Evolutionary conservation across 148 eudicot genomes (phyloP).

Genomic region (Spergularia marina): DNA sequence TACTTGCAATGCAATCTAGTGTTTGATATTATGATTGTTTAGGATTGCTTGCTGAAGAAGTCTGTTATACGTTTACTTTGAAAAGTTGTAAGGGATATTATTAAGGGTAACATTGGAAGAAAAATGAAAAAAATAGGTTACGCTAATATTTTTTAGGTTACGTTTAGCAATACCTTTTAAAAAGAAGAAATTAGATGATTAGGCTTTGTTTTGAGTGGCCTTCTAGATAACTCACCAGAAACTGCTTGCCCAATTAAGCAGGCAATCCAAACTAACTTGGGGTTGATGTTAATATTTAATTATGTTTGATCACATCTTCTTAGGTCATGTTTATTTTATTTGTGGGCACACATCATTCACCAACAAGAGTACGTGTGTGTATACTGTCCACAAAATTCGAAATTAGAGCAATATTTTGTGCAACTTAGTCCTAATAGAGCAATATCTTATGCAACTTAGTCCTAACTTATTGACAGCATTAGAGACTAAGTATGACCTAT

Average conservation of each 20-base stretch:
- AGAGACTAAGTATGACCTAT: slow-evolving; percentile 22
- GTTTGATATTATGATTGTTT: no score
- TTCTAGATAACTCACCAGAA: no score
- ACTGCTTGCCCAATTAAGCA: not conserved
- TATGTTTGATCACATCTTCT: not conserved
- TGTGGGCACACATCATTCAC: slow-evolving; percentile 8
- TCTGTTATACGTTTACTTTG: no score
- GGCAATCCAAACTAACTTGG: slow-evolving; percentile 10
- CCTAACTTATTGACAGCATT: slow-evolving; percentile 29
- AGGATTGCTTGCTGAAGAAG: no score
- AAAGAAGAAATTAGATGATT: no score
- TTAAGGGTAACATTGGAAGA: no score
- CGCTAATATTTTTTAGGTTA: no score
- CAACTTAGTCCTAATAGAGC: slow-evolving; percentile 7
- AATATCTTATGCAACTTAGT: slow-evolving; percentile 17
- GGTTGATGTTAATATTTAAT: not conserved
- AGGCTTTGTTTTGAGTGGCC: no score
- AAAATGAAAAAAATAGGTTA: no score
- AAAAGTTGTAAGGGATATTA: no score
- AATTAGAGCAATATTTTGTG: slow-evolving; percentile 1
- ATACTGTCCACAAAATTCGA: slow-evolving; percentile 15
- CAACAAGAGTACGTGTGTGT: slow-evolving; percentile 9
- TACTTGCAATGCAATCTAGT: no score
- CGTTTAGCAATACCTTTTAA: no score
- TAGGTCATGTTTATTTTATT: not conserved